Conservation (phyloP, 257 asterid species). For the Eucommia ulmoides region DNA sequence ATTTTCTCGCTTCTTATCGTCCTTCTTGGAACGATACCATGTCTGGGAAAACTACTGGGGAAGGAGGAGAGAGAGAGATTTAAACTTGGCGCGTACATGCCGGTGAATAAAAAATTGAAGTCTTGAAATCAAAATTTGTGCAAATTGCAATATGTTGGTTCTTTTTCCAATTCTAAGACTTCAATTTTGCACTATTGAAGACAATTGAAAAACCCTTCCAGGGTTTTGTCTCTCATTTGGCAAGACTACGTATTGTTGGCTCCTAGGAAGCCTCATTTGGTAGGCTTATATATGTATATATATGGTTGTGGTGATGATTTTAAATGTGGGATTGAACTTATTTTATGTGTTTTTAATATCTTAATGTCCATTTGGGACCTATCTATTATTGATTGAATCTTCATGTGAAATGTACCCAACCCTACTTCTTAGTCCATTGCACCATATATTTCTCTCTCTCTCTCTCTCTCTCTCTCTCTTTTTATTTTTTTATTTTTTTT, state of each 20-base stretch:
- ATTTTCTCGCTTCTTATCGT: conserved; percentile 12
- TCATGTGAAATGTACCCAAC: background rate
- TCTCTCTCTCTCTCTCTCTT: background rate
- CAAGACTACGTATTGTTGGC: background rate
- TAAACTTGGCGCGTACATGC: background rate
- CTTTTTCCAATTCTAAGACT: background rate
- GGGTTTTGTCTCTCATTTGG: background rate
- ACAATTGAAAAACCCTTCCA: background rate
- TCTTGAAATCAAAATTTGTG: background rate
- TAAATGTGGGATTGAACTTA: background rate
- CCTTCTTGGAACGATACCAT: conserved; percentile 26
- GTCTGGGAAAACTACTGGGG: background rate
- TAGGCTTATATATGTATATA: background rate
- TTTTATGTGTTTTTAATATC: background rate
- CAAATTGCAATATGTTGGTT: background rate
- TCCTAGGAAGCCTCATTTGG: background rate
- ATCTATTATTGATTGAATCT: background rate
- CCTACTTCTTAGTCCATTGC: background rate
- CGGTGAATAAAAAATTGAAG: background rate
- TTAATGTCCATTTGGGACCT: background rate
- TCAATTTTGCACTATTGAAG: no score
- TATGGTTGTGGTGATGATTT: background rate
- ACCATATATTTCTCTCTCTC: no score
- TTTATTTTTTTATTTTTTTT: background rate
- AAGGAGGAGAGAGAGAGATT: conserved; percentile 14